Percentiles rank a stretch among this genome's conserved stretches.
Conservation (phyloP, 192 early-diverging fungal genomes). For the Backusella westeae region DNA sequence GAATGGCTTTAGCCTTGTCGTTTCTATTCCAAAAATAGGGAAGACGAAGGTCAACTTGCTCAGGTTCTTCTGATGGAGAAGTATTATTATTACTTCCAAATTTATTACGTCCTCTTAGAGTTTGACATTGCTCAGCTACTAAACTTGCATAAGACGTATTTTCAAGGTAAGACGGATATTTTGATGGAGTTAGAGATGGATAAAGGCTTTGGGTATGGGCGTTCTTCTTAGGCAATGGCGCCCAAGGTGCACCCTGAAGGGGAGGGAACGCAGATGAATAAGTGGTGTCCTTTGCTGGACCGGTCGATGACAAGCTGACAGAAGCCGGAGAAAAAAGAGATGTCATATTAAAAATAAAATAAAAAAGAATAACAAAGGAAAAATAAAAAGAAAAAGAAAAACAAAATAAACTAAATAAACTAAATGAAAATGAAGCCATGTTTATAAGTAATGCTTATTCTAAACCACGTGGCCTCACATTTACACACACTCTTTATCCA, state of each 20-base stretch:
- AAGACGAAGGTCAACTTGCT: slow-evolving; percentile 36
- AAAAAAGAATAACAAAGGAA: not conserved
- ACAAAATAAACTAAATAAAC: not conserved
- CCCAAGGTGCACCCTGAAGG: slow-evolving; percentile 11
- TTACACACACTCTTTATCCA: slow-evolving; percentile 5
- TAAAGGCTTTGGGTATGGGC: not conserved
- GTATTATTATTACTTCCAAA: not conserved
- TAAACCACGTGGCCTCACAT: slow-evolving; percentile 4
- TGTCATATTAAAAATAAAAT: not conserved
- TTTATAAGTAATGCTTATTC: slow-evolving; percentile 1
- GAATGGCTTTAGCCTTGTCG: slow-evolving; percentile 52
- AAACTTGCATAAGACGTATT: slow-evolving; percentile 27
- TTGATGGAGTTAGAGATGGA: slow-evolving; percentile 13
- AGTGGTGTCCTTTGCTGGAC: not conserved
- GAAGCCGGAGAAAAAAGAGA: not conserved
- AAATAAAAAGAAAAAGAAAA: not conserved
- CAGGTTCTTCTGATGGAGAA: not conserved
- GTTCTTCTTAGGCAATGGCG: not conserved
- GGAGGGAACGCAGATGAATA: slow-evolving; percentile 30
- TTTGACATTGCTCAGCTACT: slow-evolving; percentile 22
- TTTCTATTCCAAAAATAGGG: slow-evolving; percentile 61
- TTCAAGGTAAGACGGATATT: slow-evolving; percentile 30
- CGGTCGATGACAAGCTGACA: not conserved
- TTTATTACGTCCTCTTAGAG: not conserved
- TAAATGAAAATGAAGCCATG: slow-evolving; percentile 4